These are phyloP conservation scores for Nymphaea colorata DNA, from an alignment of 164 flowering plant genomes.

Conservation along the genomic window DNA sequence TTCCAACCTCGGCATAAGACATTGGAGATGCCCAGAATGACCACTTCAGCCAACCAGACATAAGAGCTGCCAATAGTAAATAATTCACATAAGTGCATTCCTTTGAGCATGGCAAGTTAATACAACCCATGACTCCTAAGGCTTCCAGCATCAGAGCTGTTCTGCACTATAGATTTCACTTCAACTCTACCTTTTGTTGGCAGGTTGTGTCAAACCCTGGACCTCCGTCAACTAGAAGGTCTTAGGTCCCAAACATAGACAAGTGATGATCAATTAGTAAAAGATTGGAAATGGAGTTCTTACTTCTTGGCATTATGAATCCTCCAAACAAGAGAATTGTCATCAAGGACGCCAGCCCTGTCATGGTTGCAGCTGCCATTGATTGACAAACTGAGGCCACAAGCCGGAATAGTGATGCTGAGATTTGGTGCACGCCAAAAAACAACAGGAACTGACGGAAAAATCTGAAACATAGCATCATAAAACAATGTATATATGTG, in stretches of 20 bases:
- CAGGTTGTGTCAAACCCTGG: too few relatives aligned
- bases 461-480: slow-evolving; percentile 23
- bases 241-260: too few relatives aligned
- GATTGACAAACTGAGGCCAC: slow-evolving; percentile 33
- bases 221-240: too few relatives aligned
- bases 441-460: slow-evolving; percentile 36
- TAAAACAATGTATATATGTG: neutral
- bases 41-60: slow-evolving; percentile 43
- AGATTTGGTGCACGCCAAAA: slow-evolving; percentile 29
- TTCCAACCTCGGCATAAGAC: slow-evolving; percentile 33
- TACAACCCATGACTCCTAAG: too few relatives aligned
- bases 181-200: too few relatives aligned
- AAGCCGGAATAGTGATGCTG: slow-evolving; percentile 42
- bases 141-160: too few relatives aligned
- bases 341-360: slow-evolving; percentile 13
- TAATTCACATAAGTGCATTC: neutral
- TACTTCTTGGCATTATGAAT: slow-evolving; percentile 33
- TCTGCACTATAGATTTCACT: too few relatives aligned
- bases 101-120: neutral
- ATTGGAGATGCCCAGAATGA: slow-evolving; percentile 43
- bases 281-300: slow-evolving; percentile 9
- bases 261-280: too few relatives aligned
- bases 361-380: slow-evolving; percentile 13
- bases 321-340: slow-evolving; percentile 33
- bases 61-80: slow-evolving; percentile 19